Evolutionary conservation across 257 asterid species (phyloP).

Genomic region (Salvia rosmarinus): DNA sequence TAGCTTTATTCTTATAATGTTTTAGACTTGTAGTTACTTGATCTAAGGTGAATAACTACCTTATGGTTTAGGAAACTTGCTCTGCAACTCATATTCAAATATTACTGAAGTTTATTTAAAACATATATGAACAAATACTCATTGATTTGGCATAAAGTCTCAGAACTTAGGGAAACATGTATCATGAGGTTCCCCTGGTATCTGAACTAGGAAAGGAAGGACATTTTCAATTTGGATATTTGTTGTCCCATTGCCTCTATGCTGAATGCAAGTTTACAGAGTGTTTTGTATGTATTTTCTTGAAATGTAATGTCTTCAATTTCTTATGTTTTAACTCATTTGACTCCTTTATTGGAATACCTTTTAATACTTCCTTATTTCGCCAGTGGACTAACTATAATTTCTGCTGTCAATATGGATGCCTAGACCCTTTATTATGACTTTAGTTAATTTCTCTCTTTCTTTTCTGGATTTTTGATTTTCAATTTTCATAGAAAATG

Average conservation of each 20-base stretch:
- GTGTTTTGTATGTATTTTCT: slow-evolving; percentile 7
- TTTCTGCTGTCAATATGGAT: slow-evolving; percentile 11
- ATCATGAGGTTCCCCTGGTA: slow-evolving; percentile 3
- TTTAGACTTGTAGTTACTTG: not conserved
- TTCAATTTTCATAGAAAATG: not conserved
- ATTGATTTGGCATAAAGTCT: not conserved
- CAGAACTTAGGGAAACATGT: not conserved
- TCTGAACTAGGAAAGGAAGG: slow-evolving; percentile 21
- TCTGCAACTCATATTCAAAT: not conserved
- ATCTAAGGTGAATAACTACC: slow-evolving; percentile 11
- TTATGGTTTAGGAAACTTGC: slow-evolving; percentile 4
- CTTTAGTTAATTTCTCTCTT: not conserved
- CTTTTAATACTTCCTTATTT: not conserved
- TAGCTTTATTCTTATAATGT: slow-evolving; percentile 6
- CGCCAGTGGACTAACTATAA: not conserved
- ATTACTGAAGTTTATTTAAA: not conserved
- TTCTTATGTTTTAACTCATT: not conserved
- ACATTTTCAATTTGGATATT: not conserved
- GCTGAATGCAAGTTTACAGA: slow-evolving; percentile 18
- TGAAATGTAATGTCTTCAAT: slow-evolving; percentile 13
- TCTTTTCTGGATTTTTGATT: not conserved
- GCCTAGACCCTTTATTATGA: not conserved
- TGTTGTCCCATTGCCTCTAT: slow-evolving; percentile 1
- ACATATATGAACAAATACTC: not conserved
- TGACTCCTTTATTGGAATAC: not conserved